These are phyloP conservation scores for Starmera quercuum DNA, from an alignment of 805 yeast genomes.

Conservation along the genomic window DNA sequence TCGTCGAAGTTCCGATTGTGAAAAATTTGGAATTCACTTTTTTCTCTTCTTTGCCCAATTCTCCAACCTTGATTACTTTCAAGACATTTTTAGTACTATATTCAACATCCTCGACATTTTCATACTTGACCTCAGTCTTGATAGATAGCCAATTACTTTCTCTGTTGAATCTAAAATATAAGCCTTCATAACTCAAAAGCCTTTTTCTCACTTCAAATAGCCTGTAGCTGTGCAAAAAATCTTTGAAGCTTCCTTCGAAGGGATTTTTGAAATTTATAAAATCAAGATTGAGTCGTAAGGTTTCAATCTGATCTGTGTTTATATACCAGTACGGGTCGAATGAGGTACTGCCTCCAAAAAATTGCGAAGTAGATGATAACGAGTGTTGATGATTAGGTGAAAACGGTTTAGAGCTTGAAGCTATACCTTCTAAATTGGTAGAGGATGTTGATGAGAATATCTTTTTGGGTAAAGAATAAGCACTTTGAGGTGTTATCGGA, in stretches of 20 bases:
- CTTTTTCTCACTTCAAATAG: neutral
- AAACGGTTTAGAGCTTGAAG: conserved; percentile 2
- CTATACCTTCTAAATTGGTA: conserved; percentile 11
- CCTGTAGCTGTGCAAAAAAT: neutral
- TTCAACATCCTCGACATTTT: conserved; percentile 2
- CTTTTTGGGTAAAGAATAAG: conserved; percentile 14
- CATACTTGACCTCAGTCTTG: conserved; percentile 16
- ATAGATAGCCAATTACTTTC: conserved; percentile 19
- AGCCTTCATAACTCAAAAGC: conserved; percentile 17
- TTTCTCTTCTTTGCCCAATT: conserved; percentile 33
- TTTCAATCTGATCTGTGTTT: conserved; percentile 17
- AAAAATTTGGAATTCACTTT: conserved; percentile 22
- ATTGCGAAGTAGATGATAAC: conserved; percentile 17
- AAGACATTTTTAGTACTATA: conserved; percentile 8
- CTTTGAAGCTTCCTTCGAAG: conserved; percentile 1
- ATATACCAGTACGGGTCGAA: conserved; percentile 32
- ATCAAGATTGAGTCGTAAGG: conserved; percentile 9
- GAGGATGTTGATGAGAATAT: conserved; percentile 18
- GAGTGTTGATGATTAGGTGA: conserved; percentile 6
- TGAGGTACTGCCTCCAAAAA: conserved; percentile 9
- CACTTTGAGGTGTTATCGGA: conserved; percentile 13
- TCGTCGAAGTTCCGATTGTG: conserved; percentile 19
- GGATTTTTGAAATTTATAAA: conserved; percentile 6
- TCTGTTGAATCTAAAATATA: conserved; percentile 23
- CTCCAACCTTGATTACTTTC: conserved; percentile 33